phyloP scores from a whole-genome alignment of 1,139 yeast species.

The Hansenula sp. region DNA sequence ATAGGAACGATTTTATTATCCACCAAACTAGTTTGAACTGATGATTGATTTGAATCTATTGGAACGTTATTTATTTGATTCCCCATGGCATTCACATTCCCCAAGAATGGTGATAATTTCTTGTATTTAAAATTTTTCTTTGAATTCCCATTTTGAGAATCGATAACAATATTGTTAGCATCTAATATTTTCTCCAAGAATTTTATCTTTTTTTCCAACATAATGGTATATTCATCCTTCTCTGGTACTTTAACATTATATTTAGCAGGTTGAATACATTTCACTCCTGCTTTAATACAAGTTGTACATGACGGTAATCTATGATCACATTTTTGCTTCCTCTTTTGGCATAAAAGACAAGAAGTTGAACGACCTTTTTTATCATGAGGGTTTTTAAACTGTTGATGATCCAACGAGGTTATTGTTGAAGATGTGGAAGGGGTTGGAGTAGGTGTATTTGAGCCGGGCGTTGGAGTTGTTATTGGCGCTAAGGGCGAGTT shows the following conservation, averaged over 20 bases:
- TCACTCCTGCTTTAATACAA: constrained; percentile 52
- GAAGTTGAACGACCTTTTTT: constrained; percentile 49
- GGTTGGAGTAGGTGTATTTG: too few relatives aligned
- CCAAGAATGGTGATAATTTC: constrained; percentile 35
- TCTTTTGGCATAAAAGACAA: constrained; percentile 46
- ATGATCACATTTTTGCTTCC: constrained; percentile 59
- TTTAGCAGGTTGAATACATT: constrained; percentile 56
- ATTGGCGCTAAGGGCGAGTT: too few relatives aligned
- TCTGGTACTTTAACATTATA: constrained; percentile 37
- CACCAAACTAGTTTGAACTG: constrained; percentile 8
- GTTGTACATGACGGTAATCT: constrained; percentile 57
- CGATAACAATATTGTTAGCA: constrained; percentile 18
- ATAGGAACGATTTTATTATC: constrained; percentile 8
- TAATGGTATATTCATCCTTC: constrained; percentile 48
- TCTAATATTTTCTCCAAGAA: constrained; percentile 43
- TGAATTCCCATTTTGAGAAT: constrained; percentile 24
- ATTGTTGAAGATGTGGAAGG: too few relatives aligned
- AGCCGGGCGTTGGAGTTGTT: too few relatives aligned
- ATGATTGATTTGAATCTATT: constrained; percentile 7
- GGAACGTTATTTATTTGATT: too few relatives aligned
- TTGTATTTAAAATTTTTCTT: constrained; percentile 36
- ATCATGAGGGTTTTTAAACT: constrained; percentile 20
- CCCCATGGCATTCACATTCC: constrained; percentile 12
- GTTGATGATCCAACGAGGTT: constrained; percentile 3
- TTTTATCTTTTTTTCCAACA: constrained; percentile 47